Conservation (phyloP, 805 yeast genomes). For the Naumovozyma baii region DNA sequence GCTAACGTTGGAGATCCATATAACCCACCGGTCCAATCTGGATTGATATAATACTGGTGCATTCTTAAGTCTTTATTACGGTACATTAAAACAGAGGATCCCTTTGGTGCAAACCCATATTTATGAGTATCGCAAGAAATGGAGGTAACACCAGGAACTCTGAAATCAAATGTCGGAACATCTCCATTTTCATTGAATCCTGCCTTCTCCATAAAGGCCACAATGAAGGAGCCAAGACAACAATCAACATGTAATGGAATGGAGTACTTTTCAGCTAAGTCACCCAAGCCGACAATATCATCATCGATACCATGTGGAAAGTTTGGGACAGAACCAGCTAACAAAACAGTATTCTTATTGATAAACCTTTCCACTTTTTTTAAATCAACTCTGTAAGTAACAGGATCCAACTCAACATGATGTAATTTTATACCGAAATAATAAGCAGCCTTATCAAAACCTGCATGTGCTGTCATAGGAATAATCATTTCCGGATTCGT, state of each 20-base stretch:
- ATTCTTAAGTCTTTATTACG: constrained; percentile 55
- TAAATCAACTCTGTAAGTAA: constrained; percentile 58
- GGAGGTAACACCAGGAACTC: constrained; percentile 88
- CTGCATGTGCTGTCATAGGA: constrained; percentile 89
- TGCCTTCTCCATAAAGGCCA: constrained; percentile 64
- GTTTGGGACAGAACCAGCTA: constrained; percentile 93
- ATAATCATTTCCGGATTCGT: constrained; percentile 77
- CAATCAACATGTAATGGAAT: constrained; percentile 94
- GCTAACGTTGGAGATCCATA: constrained; percentile 96
- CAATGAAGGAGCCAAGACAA: constrained; percentile 86
- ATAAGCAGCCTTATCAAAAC: constrained; percentile 83
- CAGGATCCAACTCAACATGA: constrained; percentile 67
- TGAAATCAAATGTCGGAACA: constrained; percentile 60
- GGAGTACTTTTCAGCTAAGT: constrained; percentile 47
- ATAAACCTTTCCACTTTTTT: constrained; percentile 53
- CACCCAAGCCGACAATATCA: constrained; percentile 65
- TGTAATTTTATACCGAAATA: constrained; percentile 81
- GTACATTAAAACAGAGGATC: constrained; percentile 88
- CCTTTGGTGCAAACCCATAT: constrained; percentile 97
- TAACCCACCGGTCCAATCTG: constrained; percentile 90
- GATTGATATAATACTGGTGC: constrained; percentile 72
- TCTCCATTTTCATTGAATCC: constrained; percentile 32
- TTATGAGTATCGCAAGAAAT: constrained; percentile 99
- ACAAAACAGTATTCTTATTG: constrained; percentile 67
- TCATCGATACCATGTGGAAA: constrained; percentile 95